These are phyloP conservation scores for Yarrowia sp. DNA, from an alignment of 805 yeast species.

Conservation along the genomic window DNA sequence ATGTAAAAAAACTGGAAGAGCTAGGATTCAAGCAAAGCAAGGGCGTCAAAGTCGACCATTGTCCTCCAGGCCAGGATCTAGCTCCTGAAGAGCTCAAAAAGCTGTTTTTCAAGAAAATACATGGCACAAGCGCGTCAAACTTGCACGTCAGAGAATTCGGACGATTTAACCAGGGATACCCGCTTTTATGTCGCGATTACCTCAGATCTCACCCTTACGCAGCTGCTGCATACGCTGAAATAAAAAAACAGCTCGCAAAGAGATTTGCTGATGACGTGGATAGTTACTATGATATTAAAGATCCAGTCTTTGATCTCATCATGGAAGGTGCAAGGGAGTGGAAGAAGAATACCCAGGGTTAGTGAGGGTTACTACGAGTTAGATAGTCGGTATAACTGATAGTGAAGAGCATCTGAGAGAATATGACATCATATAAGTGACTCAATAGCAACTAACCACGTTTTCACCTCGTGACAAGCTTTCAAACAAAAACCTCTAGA, in stretches of 20 bases:
- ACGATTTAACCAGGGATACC: slow-evolving; percentile 6
- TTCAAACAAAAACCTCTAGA: too few species aligned
- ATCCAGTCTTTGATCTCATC: slow-evolving; percentile 27
- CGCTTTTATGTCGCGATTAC: slow-evolving; percentile 19
- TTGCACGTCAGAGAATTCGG: slow-evolving; percentile 11
- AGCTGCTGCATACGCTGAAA: slow-evolving; percentile 27
- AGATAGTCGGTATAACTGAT: too few species aligned
- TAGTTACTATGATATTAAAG: slow-evolving; percentile 11
- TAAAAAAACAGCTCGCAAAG: slow-evolving; percentile 10
- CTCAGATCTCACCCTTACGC: slow-evolving; percentile 7
- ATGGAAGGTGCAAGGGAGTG: slow-evolving; percentile 22
- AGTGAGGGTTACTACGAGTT: too few species aligned
- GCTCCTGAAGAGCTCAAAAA: not conserved
- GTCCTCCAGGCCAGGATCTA: slow-evolving; percentile 4
- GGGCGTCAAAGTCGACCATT: slow-evolving; percentile 9
- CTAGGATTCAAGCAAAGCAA: slow-evolving; percentile 7
- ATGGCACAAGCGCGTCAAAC: not conserved
- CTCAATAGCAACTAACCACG: too few species aligned
- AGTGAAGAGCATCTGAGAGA: too few species aligned
- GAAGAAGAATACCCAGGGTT: not conserved
- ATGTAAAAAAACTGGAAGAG: not conserved
- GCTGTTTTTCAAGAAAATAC: slow-evolving; percentile 3
- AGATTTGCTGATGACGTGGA: slow-evolving; percentile 1
- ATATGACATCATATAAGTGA: too few species aligned
- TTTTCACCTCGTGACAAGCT: too few species aligned